Percentiles rank a stretch among this genome's conserved stretches.
phyloP scores from a whole-genome alignment of 1,284 basidiomycete species.

The Malassezia psittaci region DNA sequence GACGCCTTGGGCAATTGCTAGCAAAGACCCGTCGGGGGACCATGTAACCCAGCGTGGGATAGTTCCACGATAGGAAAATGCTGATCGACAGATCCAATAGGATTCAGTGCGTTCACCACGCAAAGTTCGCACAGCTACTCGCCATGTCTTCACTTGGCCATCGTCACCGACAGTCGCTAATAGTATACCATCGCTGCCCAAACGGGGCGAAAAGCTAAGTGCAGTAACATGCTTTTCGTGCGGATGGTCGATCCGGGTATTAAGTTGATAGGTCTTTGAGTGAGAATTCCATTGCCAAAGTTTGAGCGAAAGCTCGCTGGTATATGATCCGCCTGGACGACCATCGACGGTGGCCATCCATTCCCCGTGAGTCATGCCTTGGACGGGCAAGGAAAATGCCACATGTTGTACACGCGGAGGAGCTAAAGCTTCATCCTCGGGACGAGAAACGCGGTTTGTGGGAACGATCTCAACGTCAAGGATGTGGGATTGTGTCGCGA shows the following conservation, averaged over 20 bases:
- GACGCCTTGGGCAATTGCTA: constrained; percentile 63
- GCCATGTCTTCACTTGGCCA: constrained; percentile 63
- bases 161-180: constrained; percentile 62
- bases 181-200: constrained; percentile 40
- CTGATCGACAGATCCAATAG: constrained; percentile 40
- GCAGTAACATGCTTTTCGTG: constrained; percentile 65
- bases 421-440: constrained; percentile 68
- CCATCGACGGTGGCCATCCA: constrained; percentile 91
- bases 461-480: constrained; percentile 86
- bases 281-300: constrained; percentile 71
- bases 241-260: constrained; percentile 80
- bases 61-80: constrained; percentile 35
- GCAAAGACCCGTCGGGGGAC: constrained; percentile 74
- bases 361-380: constrained; percentile 41
- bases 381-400: constrained; percentile 54
- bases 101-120: constrained; percentile 30
- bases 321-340: constrained; percentile 58
- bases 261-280: constrained; percentile 51
- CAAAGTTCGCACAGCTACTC: constrained; percentile 23
- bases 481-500: constrained; percentile 60
- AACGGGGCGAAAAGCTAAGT: constrained; percentile 56
- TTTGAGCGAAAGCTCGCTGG: constrained; percentile 72
- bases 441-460: constrained; percentile 77
- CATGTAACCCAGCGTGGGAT: constrained; percentile 55
- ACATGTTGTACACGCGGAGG: constrained; percentile 66